These are phyloP conservation scores for Aureobasidium mangrovei DNA, from an alignment of 2,329 filamentous ascomycete species.

Conservation along the genomic window DNA sequence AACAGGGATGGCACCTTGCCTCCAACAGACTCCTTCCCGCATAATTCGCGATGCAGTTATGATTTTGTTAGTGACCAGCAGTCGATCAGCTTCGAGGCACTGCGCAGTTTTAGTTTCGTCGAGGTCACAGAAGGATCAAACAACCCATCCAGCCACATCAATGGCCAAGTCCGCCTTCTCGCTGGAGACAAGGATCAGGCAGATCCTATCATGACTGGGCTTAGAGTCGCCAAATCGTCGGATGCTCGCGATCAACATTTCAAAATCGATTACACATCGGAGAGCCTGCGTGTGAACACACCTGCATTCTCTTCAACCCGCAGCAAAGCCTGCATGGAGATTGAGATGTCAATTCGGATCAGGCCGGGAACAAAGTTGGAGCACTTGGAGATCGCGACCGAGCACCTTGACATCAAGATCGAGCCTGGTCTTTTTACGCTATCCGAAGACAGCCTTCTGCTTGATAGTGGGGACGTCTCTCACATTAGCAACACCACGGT, in stretches of 20 bases:
- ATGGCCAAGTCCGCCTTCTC: slow-evolving; percentile 32
- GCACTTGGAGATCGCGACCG: slow-evolving; percentile 28
- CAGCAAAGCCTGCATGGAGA: slow-evolving; percentile 29
- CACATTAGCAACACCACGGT: slow-evolving; percentile 26
- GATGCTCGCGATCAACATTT: slow-evolving; percentile 26
- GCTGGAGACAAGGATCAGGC: slow-evolving; percentile 28
- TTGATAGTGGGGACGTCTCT: slow-evolving; percentile 20
- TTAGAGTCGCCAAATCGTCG: slow-evolving; percentile 31
- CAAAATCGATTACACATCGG: slow-evolving; percentile 21
- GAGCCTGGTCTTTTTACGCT: slow-evolving; percentile 24
- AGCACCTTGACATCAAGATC: slow-evolving; percentile 32
- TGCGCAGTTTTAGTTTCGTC: slow-evolving; percentile 9
- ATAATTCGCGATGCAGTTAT: neutral
- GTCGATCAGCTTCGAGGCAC: neutral
- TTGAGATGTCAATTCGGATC: slow-evolving; percentile 31
- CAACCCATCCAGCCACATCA: slow-evolving; percentile 21
- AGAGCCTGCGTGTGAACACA: slow-evolving; percentile 18
- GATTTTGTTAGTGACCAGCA: neutral
- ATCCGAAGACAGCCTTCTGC: neutral
- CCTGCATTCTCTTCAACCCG: slow-evolving; percentile 14
- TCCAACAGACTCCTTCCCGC: neutral
- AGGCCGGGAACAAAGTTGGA: slow-evolving; percentile 26
- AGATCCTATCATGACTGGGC: slow-evolving; percentile 27
- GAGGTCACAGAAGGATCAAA: slow-evolving; percentile 22
- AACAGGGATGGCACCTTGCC: neutral